Conservation (phyloP, 2,329 filamentous ascomycete genomes). For the Apiospora sp. region DNA sequence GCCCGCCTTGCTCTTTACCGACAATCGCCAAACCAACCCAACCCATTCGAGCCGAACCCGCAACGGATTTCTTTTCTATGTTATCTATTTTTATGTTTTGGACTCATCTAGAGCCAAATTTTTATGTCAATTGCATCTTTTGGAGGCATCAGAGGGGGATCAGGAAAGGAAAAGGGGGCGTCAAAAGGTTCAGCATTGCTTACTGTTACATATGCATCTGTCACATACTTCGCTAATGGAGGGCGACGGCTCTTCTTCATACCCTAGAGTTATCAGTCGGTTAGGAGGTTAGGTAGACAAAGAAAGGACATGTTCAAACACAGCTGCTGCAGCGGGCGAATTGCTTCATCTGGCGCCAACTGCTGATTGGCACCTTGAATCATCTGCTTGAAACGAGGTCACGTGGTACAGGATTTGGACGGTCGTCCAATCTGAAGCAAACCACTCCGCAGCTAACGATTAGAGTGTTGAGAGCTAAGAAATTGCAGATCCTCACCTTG, state of each 20-base stretch:
- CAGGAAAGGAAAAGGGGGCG: neutral
- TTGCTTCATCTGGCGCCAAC: constrained; percentile 3
- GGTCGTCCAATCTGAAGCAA: too few species aligned
- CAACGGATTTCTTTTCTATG: constrained; percentile 3
- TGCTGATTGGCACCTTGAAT: neutral
- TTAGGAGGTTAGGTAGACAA: too few species aligned
- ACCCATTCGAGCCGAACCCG: neutral
- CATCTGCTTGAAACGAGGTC: neutral
- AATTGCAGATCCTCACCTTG: neutral
- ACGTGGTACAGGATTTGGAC: too few species aligned
- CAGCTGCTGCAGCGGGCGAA: neutral
- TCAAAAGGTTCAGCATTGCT: neutral
- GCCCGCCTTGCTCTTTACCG: neutral
- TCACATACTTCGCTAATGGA: neutral
- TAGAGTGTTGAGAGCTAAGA: neutral
- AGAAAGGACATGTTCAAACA: neutral
- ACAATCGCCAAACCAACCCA: neutral
- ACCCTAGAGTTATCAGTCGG: too few species aligned
- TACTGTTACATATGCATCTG: neutral
- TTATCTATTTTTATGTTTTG: too few species aligned
- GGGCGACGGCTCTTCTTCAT: too few species aligned
- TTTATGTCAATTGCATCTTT: constrained; percentile 15
- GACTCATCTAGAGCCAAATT: neutral
- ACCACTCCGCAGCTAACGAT: too few species aligned
- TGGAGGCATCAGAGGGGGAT: neutral